A percentile compares a stretch with the other conserved stretches of the same genome.
phyloP scores from a whole-genome alignment of 2,329 filamentous ascomycete genomes.

The Sphaerulina populicola region DNA sequence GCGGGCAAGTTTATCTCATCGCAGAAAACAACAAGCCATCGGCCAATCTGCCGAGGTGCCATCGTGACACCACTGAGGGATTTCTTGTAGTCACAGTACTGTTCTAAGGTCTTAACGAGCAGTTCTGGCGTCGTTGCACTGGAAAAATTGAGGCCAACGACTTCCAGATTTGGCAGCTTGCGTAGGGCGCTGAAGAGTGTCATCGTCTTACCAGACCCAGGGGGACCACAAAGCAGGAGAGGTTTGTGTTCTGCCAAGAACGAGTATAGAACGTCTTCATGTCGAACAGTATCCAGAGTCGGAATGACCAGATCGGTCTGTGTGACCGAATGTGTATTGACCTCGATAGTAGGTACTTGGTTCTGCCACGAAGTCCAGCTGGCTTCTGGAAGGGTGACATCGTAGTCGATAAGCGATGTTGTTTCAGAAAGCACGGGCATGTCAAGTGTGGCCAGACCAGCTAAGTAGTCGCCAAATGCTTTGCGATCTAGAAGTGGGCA shows the following conservation, averaged over 20 bases:
- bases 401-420: constrained; percentile 89
- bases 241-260: constrained; percentile 99
- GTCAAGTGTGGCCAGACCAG: constrained; percentile 75
- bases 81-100: constrained; percentile 99
- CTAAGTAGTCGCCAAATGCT: constrained; percentile 75
- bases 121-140: constrained; percentile 96
- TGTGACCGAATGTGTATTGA: constrained; percentile 96
- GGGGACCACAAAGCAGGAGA: constrained; percentile 87
- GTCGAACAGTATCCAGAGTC: constrained; percentile 90
- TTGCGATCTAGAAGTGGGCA: constrained; percentile 85
- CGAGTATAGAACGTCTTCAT: constrained; percentile 98
- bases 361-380: constrained; percentile 93
- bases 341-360: constrained; percentile 86
- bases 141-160: constrained; percentile 97
- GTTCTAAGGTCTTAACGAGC: constrained; percentile 97
- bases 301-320: constrained; percentile 98
- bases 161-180: constrained; percentile 97
- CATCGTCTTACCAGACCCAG: constrained; percentile 99
- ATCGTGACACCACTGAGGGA: constrained; percentile 92
- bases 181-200: constrained; percentile 94
- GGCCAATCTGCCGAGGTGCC: constrained; percentile 89
- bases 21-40: constrained; percentile 97
- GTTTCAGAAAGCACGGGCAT: constrained; percentile 65
- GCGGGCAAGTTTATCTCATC: constrained; percentile 99
- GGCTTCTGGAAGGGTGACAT: constrained; percentile 75